Percentiles rank a stretch among this genome's conserved stretches.
phyloP scores from a whole-genome alignment of 1,284 basidiomycete genomes.

The Psilocybe mexicana region DNA sequence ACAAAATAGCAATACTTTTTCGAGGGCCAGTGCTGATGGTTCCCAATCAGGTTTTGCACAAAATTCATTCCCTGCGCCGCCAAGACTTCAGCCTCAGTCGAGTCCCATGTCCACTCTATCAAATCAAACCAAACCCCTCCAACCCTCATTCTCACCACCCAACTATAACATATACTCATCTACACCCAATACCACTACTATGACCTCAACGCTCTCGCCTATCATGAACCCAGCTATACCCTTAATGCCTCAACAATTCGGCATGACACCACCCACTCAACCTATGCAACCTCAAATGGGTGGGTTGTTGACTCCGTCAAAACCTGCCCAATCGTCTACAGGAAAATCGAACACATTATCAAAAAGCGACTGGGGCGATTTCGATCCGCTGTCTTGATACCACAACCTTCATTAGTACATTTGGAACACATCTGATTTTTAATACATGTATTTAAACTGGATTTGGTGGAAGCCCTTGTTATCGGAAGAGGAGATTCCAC shows the following conservation, averaged over 20 bases:
- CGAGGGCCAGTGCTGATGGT: conserved; percentile 2
- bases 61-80: conserved; percentile 13
- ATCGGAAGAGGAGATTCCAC: no score
- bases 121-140: conserved; percentile 12
- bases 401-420: no score
- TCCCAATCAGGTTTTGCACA: conserved; percentile 7
- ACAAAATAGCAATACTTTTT: conserved; percentile 8
- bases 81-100: conserved; percentile 8
- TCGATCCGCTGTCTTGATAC: conserved; percentile 60
- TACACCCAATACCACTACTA: conserved; percentile 1
- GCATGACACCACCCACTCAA: conserved; percentile 18
- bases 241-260: conserved; percentile 17
- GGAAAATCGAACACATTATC: conserved; percentile 47
- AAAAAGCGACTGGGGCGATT: conserved; percentile 76
- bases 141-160: conserved; percentile 16
- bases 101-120: neutral
- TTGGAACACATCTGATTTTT: no score
- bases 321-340: conserved; percentile 52
- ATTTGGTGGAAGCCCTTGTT: no score
- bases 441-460: no score
- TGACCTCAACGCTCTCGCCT: neutral
- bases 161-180: conserved; percentile 22
- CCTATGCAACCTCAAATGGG: conserved; percentile 46
- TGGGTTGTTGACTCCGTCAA: conserved; percentile 58
- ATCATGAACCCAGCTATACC: conserved; percentile 9